Base-by-base conservation (phyloP, 2,329 filamentous ascomycete genomes). In the Ascochyta rabiei region DNA sequence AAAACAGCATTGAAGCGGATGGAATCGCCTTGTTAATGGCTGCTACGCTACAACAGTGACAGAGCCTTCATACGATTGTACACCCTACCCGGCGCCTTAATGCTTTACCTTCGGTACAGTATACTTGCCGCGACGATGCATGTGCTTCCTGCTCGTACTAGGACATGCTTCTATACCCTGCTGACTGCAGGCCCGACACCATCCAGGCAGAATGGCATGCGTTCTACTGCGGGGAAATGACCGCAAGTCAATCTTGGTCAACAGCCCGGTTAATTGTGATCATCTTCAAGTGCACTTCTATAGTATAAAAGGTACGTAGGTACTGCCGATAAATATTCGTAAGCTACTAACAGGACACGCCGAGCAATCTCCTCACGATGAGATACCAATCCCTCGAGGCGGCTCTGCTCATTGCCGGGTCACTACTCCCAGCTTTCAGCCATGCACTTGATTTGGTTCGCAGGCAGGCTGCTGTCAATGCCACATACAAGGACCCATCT, bases 401-500 rank as follows among this genome's bases (percentile, higher is more conserved):
- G 30, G 59, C 59, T n/a, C 39, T 63, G 19, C 48, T 68, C 34
- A 42, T 64, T 28, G 41, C 45, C 40, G 65, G 61, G 38, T 60
- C 49, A 12, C 40, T 57, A 16, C 35, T 66, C 13, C 53, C 61
- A 16, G 34, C 52, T 30, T 60, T 62, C 10, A 48, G 53, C 44
- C 60, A 53, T 50, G 59, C 67, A 3, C 63, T 64, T 47, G 68
- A 72, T 33, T 48, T 73, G 37, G 53, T 48, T 38, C 70, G 70
- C 19, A 67, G 63, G 56, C 59, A 64, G 40, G 56, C 64, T 42
- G 66, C 68, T 16, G 58, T 60, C 33, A 69, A 72, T 59, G 71
- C 70, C 19, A 71, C 67, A 6, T 90, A 89, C 80, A 89, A 88
- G 69, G 79, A 90, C 68, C 76, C 86, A 5, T 79, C 78, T 51